Percentiles rank a stretch among this genome's conserved stretches.
phyloP scores from a whole-genome alignment of 2,329 filamentous ascomycete genomes.

The Ciborinia camelliae region DNA sequence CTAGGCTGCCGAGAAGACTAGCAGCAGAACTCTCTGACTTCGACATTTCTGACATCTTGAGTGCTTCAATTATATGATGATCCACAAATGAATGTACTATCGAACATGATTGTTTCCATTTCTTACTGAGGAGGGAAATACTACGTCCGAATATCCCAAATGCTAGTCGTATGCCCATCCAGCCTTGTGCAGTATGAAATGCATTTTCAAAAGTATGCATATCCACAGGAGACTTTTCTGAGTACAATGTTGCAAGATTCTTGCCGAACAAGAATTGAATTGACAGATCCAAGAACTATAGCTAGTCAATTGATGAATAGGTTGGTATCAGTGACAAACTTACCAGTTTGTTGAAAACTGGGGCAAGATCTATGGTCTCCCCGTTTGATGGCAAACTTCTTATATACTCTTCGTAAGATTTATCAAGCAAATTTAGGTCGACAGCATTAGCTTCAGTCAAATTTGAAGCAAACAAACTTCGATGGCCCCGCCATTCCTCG shows the following conservation, averaged over 20 bases:
- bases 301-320: neutral
- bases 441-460: slow-evolving; percentile 1
- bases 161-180: slow-evolving; percentile 12
- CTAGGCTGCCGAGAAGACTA: neutral
- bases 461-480: slow-evolving; percentile 4
- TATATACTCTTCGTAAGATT: neutral
- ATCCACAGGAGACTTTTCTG: neutral
- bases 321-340: neutral
- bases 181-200: slow-evolving; percentile 1
- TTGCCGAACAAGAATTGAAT: slow-evolving; percentile 13
- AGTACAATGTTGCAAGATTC: neutral
- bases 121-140: neutral
- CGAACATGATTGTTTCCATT: neutral
- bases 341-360: neutral
- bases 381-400: neutral
- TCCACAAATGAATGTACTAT: slow-evolving; percentile 13
- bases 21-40: neutral
- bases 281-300: slow-evolving; percentile 11
- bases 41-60: neutral
- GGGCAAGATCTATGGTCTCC: neutral
- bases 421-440: neutral
- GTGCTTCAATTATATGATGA: neutral
- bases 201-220: neutral
- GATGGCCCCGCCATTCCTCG: slow-evolving; percentile 1
- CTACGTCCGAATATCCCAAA: slow-evolving; percentile 3